Conservation (phyloP, 192 early-diverging fungal genomes). For the Allomyces macrogynus region DNA sequence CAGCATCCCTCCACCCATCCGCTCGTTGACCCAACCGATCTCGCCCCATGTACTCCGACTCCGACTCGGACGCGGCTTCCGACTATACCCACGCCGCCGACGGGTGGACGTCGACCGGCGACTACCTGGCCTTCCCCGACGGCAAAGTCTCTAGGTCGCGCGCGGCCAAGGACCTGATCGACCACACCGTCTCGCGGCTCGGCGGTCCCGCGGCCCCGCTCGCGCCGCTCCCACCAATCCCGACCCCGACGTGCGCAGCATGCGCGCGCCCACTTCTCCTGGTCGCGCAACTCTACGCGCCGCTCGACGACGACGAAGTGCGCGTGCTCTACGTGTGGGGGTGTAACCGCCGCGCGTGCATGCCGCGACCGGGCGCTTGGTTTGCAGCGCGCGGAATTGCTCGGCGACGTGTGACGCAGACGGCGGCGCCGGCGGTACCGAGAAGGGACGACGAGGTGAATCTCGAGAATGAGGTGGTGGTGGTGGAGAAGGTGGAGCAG, state of each 20-base stretch:
- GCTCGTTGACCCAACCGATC: too few species aligned
- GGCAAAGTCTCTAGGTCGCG: constrained; percentile 1
- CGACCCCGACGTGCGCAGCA: constrained; percentile 18
- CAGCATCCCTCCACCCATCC: too few species aligned
- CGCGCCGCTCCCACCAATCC: constrained; percentile 6
- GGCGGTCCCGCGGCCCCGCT: constrained; percentile 6
- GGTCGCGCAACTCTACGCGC: constrained; percentile 52
- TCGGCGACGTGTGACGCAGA: neutral
- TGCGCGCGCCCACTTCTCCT: constrained; percentile 43
- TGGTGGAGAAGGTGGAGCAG: neutral
- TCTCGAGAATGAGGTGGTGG: neutral
- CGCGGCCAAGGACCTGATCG: neutral
- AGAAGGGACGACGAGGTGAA: too few species aligned
- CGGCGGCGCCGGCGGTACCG: neutral
- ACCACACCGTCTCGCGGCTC: neutral
- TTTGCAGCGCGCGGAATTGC: neutral
- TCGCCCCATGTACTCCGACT: constrained; percentile 9
- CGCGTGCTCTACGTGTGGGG: constrained; percentile 64
- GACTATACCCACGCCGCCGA: constrained; percentile 10
- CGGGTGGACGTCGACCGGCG: constrained; percentile 14
- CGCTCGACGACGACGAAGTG: constrained; percentile 44
- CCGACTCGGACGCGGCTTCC: constrained; percentile 5
- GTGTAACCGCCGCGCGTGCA: constrained; percentile 59
- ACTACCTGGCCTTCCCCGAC: constrained; percentile 17
- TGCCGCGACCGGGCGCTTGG: constrained; percentile 11